phyloP scores from a whole-genome alignment of 495 filamentous ascomycete genomes.

The Podospora fimiseda region DNA sequence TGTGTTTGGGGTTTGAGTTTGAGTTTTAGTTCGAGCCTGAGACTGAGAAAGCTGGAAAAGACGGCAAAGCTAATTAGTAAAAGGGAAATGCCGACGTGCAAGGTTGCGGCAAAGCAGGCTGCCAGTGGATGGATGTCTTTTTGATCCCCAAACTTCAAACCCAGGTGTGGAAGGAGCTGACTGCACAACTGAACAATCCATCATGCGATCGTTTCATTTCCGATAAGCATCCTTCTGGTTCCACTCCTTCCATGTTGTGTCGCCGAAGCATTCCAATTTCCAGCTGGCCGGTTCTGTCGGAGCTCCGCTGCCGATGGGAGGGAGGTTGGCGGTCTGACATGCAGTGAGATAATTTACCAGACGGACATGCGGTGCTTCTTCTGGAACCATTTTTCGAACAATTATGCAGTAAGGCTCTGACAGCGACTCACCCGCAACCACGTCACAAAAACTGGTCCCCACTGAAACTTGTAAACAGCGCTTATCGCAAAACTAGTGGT shows the following conservation, averaged over 20 bases:
- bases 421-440: not conserved
- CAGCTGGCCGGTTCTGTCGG: no score
- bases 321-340: no score
- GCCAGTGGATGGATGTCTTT: no score
- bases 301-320: no score
- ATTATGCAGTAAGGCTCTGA: not conserved
- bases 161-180: not conserved
- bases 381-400: not conserved
- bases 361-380: not conserved
- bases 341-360: not conserved
- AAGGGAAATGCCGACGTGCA: no score
- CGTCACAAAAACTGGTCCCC: not conserved
- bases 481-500: not conserved
- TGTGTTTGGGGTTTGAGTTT: no score
- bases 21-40: no score
- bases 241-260: not conserved
- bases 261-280: no score
- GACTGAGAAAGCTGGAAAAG: no score
- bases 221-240: not conserved
- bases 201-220: not conserved
- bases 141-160: no score
- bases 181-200: not conserved
- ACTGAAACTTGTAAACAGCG: not conserved
- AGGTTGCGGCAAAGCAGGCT: no score
- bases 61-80: no score